Percentiles rank a stretch among this genome's conserved stretches.
These are phyloP conservation scores for Tetrapisispora taiwanensis DNA, from an alignment of 805 yeast species.

Conservation along the genomic window DNA sequence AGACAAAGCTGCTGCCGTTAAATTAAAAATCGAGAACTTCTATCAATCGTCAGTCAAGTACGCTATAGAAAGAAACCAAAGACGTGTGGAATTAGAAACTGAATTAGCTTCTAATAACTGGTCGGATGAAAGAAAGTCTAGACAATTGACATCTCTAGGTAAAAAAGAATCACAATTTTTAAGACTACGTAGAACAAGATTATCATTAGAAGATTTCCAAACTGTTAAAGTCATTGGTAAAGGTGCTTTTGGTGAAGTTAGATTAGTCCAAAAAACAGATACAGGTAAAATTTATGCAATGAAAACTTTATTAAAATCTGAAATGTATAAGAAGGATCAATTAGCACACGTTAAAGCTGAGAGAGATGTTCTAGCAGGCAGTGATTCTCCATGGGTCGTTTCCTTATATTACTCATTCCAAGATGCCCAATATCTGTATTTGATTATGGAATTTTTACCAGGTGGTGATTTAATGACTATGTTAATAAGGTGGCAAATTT, in stretches of 20 bases:
- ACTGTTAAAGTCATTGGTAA: conserved; percentile 89
- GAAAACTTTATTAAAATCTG: conserved; percentile 84
- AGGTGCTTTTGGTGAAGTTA: conserved; percentile 96
- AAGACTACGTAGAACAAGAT: conserved; percentile 73
- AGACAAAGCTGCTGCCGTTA: conserved; percentile 76
- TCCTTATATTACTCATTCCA: conserved; percentile 68
- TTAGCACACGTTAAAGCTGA: conserved; percentile 93
- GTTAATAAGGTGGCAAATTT: conserved; percentile 89
- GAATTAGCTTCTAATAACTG: conserved; percentile 56
- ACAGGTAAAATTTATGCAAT: conserved; percentile 86
- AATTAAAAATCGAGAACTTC: conserved; percentile 71
- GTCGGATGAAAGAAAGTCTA: conserved; percentile 74
- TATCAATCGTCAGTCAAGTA: conserved; percentile 79
- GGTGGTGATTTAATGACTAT: conserved; percentile 90
- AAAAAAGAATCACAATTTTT: conserved; percentile 80
- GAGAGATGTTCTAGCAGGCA: conserved; percentile 86
- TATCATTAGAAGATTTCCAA: conserved; percentile 71
- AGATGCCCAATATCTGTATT: conserved; percentile 69
- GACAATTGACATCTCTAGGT: conserved; percentile 76
- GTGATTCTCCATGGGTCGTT: conserved; percentile 85
- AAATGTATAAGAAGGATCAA: conserved; percentile 92
- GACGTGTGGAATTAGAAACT: conserved; percentile 78
- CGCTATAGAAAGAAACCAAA: conserved; percentile 92
- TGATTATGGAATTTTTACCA: conserved; percentile 90
- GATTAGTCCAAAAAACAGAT: conserved; percentile 86